Percentiles rank a stretch among this genome's conserved stretches.
Conservation (phyloP, 129 eudicot species). For the Gnaphalium uliginosum region DNA sequence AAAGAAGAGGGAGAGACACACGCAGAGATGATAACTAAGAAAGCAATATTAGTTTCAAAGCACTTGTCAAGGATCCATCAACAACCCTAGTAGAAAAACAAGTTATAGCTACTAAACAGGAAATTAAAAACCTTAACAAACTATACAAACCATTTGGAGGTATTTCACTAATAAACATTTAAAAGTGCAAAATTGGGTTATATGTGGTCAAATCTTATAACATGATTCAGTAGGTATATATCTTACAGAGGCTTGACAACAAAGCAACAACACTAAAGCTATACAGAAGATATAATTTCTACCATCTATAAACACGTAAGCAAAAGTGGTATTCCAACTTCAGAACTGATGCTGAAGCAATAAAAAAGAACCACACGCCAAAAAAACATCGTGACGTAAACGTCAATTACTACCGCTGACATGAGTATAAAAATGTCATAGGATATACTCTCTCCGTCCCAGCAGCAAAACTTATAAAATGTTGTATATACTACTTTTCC, state of each 20-base stretch:
- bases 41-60: slow-evolving; percentile 8
- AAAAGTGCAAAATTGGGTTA: not conserved
- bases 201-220: slow-evolving; percentile 1
- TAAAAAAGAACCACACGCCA: not conserved
- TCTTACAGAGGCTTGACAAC: not conserved
- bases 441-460: not conserved
- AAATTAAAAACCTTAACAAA: not conserved
- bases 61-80: not conserved
- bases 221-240: slow-evolving; percentile 16
- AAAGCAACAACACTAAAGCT: not conserved
- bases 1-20: not conserved
- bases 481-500: not conserved
- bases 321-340: slow-evolving; percentile 9
- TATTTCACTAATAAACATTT: too few relatives aligned
- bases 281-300: slow-evolving; percentile 7
- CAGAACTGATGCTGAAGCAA: slow-evolving; percentile 4
- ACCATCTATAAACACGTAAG: not conserved
- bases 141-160: not conserved
- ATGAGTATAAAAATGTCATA: not conserved
- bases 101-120: not conserved
- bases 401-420: not conserved
- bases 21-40: not conserved
- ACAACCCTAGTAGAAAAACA: not conserved
- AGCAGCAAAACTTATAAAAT: too few relatives aligned
- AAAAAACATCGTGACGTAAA: not conserved